Base-by-base conservation (phyloP, 2,329 filamentous ascomycete genomes). In the Exophiala calicioides region DNA sequence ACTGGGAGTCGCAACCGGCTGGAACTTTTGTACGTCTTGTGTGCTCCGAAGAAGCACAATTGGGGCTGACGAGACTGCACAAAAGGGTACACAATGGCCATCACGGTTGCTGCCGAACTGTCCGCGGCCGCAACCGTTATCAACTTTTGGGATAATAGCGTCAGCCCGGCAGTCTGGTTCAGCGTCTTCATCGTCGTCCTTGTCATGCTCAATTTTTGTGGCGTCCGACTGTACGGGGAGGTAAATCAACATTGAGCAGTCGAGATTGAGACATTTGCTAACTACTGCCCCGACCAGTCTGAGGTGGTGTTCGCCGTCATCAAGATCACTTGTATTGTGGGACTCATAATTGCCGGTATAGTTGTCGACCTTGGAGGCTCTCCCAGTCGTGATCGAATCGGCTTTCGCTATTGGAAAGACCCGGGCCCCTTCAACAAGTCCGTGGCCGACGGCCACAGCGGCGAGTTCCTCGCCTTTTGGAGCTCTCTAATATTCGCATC, bases 221-320 rank as follows among this genome's bases (percentile, higher is more conserved):
- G 23, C 8, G 44, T 34, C 5, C 26, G 35, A 20, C 65, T 73
- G 16, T 79, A 76, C 53, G 76, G 76, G 10, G 76, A 79, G 51
- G 70, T 75, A 29, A 35, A 26, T n/a, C n/a, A n/a, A n/a, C n/a
- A n/a, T n/a, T n/a, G n/a, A n/a, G n/a, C n/a, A n/a, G n/a, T n/a
- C n/a, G n/a, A n/a, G n/a, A n/a, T n/a, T n/a, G n/a, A n/a, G n/a
- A n/a, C n/a, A n/a, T n/a, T n/a, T n/a, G n/a, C n/a, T n/a, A n/a
- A n/a, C n/a, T n/a, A n/a, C n/a, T n/a, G 24, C 5, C 24, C n/a
- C 19, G 26, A 27, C 21, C n/a, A 47, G 29, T 40, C 88, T 20
- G 88, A 91, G 64, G 88, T 90, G 68, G 89, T 83, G 78, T 82
- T 90, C 58, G 82, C 85, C 4, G 80, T 75, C 47, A 81, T 91